A percentile compares a stretch with the other conserved stretches of the same genome.
These are phyloP conservation scores for Saturnispora besseyi DNA, from an alignment of 805 yeast species.

Conservation along the genomic window DNA sequence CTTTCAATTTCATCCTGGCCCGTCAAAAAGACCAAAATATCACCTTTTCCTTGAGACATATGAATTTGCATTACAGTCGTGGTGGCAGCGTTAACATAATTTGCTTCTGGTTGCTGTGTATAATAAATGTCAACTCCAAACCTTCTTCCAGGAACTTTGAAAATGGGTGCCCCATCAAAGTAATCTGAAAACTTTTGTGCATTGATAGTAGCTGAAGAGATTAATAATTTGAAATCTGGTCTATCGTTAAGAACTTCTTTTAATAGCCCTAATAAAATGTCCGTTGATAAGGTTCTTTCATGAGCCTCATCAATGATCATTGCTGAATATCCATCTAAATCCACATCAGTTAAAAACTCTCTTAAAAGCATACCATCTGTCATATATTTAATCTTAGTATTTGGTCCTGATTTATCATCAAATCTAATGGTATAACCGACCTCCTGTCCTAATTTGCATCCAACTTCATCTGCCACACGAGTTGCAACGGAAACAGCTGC, in stretches of 20 bases:
- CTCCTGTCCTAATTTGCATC: conserved; percentile 65
- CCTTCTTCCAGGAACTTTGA: conserved; percentile 87
- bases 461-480: conserved; percentile 87
- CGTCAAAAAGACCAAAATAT: conserved; percentile 81
- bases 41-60: conserved; percentile 62
- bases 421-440: conserved; percentile 89
- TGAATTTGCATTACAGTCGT: conserved; percentile 86
- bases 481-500: conserved; percentile 90
- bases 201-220: conserved; percentile 93
- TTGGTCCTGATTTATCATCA: conserved; percentile 61
- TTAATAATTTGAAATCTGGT: conserved; percentile 62
- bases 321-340: conserved; percentile 59
- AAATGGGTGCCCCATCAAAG: conserved; percentile 77
- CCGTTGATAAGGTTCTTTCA: conserved; percentile 91
- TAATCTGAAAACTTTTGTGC: conserved; percentile 78
- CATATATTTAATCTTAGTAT: conserved; percentile 75
- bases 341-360: conserved; percentile 75
- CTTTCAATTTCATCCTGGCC: conserved; percentile 96
- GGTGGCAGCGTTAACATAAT: conserved; percentile 82
- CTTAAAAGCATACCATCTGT: conserved; percentile 93
- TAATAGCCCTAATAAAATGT: conserved; percentile 65
- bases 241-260: conserved; percentile 59
- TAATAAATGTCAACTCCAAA: conserved; percentile 84
- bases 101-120: conserved; percentile 81
- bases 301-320: conserved; percentile 97